Evolutionary conservation across 2,329 filamentous ascomycete genomes (phyloP).

Genomic region (Cordyceps tenuipes): DNA sequence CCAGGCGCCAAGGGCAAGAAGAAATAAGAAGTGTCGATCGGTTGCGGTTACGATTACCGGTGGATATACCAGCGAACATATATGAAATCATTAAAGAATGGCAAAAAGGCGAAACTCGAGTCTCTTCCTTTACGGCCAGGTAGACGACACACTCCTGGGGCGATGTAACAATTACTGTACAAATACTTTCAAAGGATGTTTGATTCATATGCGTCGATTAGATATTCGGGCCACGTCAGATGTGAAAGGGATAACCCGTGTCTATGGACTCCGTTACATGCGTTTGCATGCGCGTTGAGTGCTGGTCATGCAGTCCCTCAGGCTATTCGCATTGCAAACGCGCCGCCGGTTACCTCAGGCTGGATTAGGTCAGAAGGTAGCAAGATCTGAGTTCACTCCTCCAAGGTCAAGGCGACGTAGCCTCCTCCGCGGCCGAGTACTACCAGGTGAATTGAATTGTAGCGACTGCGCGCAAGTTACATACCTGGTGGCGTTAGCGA

Average conservation of each 20-base stretch:
- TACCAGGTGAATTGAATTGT: neutral
- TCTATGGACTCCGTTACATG: neutral
- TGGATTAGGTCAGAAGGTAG: neutral
- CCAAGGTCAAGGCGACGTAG: neutral
- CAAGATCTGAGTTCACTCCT: neutral
- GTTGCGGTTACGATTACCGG: neutral
- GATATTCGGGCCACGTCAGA: neutral
- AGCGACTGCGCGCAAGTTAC: neutral
- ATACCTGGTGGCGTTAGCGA: slow-evolving; percentile 3
- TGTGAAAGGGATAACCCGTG: neutral
- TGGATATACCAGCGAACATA: neutral
- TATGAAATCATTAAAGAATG: neutral
- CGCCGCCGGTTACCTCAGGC: neutral
- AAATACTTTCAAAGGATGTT: neutral
- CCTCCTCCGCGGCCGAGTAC: neutral
- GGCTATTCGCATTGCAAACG: neutral
- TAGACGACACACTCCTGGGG: neutral
- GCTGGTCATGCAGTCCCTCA: no score
- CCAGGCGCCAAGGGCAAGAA: slow-evolving; percentile 19
- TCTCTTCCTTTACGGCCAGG: neutral
- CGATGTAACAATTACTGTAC: slow-evolving; percentile 10
- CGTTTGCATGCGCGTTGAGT: neutral
- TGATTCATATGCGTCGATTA: neutral
- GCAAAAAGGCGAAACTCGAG: neutral
- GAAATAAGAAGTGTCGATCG: slow-evolving; percentile 12